Base-by-base conservation (phyloP, 1,284 basidiomycete species). In the Cystobasidium pallidum region DNA sequence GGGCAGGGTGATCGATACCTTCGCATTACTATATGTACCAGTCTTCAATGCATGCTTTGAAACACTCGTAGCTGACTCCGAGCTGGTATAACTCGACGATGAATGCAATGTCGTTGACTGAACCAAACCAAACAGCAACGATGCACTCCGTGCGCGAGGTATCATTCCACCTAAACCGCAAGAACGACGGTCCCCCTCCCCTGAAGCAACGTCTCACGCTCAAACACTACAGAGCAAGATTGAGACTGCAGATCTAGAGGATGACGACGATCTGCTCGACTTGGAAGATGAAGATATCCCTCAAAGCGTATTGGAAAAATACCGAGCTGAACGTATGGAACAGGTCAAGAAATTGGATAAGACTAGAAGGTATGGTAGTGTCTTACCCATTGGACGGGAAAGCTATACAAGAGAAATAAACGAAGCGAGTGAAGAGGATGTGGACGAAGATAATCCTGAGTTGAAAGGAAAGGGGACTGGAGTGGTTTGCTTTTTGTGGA, bases 391-490 rank as follows among this genome's bases (percentile, higher is more conserved):
- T 74, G 88, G 88, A 34, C 84, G 95, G 75, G 92, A 94, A 21
- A 94, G 97, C 80, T 99, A 98, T 81, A 95, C 91, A 39, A 85
- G 90, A 63, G 92, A 98, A 79, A 91, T 99, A 19, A 98, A 94
- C 0, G 94, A 98, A 72, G 92, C 91, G 0, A 96, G 93, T 81
- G 87, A 86, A 75, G 80, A 86, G 2, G 83, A 86, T 75, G 87
- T 89, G 66, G 87, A 88, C 8, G 89, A 84, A 10, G 89, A 89
- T 51, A 82, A 86, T 32, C 83, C 86, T 70, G 76, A 78, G 77
- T 77, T 64, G 63, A 82, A 71, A 52, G 75, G 80, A 51, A 81
- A 80, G 74, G 92, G 91, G 0, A 95, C 91, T 0, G 91, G 89
- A 0, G 91, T 95, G 0, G 86, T 94, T 3, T 94, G 91, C 75